phyloP scores from a whole-genome alignment of 495 filamentous ascomycete genomes.

The Emericellopsis terricola region DNA sequence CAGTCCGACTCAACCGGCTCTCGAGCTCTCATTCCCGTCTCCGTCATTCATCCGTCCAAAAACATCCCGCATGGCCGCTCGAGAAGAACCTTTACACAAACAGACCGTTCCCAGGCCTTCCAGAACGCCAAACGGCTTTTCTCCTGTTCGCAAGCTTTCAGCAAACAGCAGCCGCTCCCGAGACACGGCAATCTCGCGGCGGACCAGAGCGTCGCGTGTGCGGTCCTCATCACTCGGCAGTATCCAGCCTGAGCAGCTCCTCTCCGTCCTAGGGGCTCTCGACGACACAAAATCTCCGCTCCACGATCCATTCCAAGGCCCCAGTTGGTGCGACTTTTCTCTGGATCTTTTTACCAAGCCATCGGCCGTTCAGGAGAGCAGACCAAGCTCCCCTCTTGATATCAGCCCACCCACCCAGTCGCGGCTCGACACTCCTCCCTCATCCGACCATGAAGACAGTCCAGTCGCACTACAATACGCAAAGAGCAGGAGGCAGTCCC shows the following conservation, averaged over 20 bases:
- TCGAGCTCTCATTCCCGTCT: conserved; percentile 16
- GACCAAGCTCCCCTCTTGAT: too few relatives aligned
- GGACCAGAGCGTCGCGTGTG: conserved; percentile 5
- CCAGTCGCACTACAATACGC: neutral
- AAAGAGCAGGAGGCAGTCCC: too few relatives aligned
- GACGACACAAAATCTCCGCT: neutral
- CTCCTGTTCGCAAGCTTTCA: neutral
- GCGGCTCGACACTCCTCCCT: conserved; percentile 5
- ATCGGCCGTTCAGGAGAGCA: too few relatives aligned
- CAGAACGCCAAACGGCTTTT: neutral
- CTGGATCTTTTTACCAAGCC: too few relatives aligned
- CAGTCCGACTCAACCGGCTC: neutral
- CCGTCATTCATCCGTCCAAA: conserved; percentile 29
- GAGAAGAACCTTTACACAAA: conserved; percentile 15
- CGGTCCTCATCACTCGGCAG: conserved; percentile 4
- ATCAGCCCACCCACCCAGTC: too few relatives aligned
- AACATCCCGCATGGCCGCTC: conserved; percentile 24
- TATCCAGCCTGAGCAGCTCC: conserved; percentile 1
- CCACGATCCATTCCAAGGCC: too few relatives aligned
- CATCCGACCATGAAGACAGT: conserved; percentile 6
- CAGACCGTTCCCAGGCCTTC: neutral
- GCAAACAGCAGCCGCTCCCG: neutral
- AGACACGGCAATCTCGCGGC: conserved; percentile 8
- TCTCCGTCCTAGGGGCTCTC: neutral
- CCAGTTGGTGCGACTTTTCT: too few relatives aligned